phyloP scores from a whole-genome alignment of 257 asterid species.

The Perilla frutescens region DNA sequence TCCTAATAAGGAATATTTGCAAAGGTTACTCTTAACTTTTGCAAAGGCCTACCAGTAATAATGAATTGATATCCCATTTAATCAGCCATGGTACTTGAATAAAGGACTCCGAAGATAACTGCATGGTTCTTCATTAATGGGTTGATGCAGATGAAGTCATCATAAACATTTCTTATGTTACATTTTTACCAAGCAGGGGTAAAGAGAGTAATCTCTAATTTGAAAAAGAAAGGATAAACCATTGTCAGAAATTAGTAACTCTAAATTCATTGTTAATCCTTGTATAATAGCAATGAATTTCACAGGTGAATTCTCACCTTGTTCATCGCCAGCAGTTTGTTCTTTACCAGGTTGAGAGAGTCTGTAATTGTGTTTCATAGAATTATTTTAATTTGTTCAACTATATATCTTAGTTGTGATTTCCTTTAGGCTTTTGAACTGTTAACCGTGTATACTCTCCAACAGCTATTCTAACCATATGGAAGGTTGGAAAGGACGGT shows the following conservation, averaged over 20 bases:
- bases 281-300: not conserved
- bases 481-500: constrained; percentile 88
- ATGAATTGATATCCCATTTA: not conserved
- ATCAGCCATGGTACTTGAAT: not conserved
- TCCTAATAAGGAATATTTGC: too few species aligned
- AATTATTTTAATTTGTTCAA: not conserved
- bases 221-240: not conserved
- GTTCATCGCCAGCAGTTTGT: not conserved
- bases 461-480: constrained; percentile 68
- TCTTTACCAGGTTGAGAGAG: not conserved
- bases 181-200: too few species aligned
- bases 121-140: not conserved
- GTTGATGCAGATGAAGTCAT: not conserved
- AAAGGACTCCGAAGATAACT: not conserved
- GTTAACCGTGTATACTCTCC: constrained; percentile 9
- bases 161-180: not conserved
- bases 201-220: too few species aligned
- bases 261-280: not conserved
- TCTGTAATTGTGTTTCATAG: not conserved
- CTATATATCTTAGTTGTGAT: constrained; percentile 16
- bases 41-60: not conserved
- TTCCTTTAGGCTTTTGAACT: constrained; percentile 4
- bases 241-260: not conserved
- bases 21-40: not conserved
- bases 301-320: not conserved